A percentile compares a stretch with the other conserved stretches of the same genome.
Conservation (phyloP, 805 yeast species). For the Pichia thaimueangensis region DNA sequence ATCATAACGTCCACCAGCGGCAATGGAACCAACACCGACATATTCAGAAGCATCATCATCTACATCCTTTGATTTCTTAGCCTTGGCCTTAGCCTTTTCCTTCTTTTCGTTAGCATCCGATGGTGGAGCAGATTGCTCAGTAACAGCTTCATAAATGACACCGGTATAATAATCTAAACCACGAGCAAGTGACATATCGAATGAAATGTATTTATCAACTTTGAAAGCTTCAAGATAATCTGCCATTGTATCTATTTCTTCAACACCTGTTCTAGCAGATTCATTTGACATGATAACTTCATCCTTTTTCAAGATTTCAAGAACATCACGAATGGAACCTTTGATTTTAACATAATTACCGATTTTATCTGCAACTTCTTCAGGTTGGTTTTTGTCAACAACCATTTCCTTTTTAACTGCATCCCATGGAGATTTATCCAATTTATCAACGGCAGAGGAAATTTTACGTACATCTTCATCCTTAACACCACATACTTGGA, state of each 20-base stretch:
- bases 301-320: slow-evolving; percentile 49
- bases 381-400: slow-evolving; percentile 84
- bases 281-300: slow-evolving; percentile 55
- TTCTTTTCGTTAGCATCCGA: slow-evolving; percentile 64
- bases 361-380: slow-evolving; percentile 86
- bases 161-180: slow-evolving; percentile 98
- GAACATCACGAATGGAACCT: slow-evolving; percentile 65
- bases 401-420: slow-evolving; percentile 89
- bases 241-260: slow-evolving; percentile 70
- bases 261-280: slow-evolving; percentile 73
- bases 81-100: slow-evolving; percentile 30
- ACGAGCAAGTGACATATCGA: slow-evolving; percentile 93
- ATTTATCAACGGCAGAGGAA: slow-evolving; percentile 92
- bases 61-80: slow-evolving; percentile 27
- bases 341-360: slow-evolving; percentile 85
- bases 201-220: slow-evolving; percentile 61
- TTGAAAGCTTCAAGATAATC: slow-evolving; percentile 79
- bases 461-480: slow-evolving; percentile 91
- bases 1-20: slow-evolving; percentile 98
- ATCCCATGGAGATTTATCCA: slow-evolving; percentile 94
- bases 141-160: slow-evolving; percentile 92
- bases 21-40: slow-evolving; percentile 97
- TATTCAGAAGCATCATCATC: slow-evolving; percentile 93
- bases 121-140: slow-evolving; percentile 95
- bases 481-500: slow-evolving; percentile 89